These are phyloP conservation scores for Leccinum discolor DNA, from an alignment of 1,284 basidiomycete species.

Conservation along the genomic window DNA sequence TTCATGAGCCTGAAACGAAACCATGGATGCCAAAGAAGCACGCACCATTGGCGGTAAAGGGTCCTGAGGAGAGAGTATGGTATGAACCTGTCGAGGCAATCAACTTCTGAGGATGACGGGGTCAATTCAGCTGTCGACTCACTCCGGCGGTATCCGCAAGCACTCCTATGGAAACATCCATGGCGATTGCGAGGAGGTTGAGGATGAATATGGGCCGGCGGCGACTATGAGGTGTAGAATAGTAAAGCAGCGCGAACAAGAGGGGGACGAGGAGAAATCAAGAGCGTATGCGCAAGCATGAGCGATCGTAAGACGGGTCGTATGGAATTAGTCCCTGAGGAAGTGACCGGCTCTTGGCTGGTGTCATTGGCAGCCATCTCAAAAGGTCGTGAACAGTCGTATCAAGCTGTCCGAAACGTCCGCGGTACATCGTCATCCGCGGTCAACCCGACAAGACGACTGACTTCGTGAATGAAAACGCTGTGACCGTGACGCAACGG, in stretches of 20 bases:
- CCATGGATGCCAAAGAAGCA: neutral
- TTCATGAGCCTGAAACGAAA: neutral
- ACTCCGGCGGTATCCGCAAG: constrained; percentile 25
- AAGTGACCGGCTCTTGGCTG: neutral
- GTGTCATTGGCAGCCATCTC: neutral
- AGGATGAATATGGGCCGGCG: constrained; percentile 30
- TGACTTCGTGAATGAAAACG: constrained; percentile 33
- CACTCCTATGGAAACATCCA: constrained; percentile 25
- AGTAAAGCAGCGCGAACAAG: constrained; percentile 29
- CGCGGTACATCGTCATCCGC: constrained; percentile 13
- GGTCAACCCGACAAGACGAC: constrained; percentile 32
- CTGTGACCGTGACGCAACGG: constrained; percentile 20
- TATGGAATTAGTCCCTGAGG: neutral
- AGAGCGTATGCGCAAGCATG: constrained; percentile 29
- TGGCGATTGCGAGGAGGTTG: constrained; percentile 24
- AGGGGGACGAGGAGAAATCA: constrained; percentile 30
- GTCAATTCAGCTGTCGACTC: neutral
- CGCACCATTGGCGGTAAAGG: constrained; percentile 23
- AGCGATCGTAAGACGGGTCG: constrained; percentile 4
- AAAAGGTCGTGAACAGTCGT: neutral
- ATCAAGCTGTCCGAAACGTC: neutral
- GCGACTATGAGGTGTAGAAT: constrained; percentile 29
- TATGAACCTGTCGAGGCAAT: constrained; percentile 24
- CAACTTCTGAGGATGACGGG: neutral
- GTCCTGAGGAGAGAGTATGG: constrained; percentile 18